Evolutionary conservation across 2,329 filamentous ascomycete genomes (phyloP).

Genomic region (Alternaria incomplexa): DNA sequence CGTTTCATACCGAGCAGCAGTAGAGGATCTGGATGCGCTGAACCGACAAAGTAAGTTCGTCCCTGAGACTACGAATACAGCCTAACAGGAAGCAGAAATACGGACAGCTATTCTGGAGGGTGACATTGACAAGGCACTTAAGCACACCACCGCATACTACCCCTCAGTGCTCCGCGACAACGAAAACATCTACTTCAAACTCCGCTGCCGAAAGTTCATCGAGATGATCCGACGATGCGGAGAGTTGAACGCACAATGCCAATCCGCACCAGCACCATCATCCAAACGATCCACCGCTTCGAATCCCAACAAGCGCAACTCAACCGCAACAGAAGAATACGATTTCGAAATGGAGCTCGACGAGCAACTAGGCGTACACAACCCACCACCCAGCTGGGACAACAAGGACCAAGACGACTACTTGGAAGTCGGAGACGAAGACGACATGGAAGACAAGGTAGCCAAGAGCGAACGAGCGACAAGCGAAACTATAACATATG

Average conservation of each 20-base stretch:
- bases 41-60: conserved; percentile 76
- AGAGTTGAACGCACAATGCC: conserved; percentile 48
- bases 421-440: conserved; percentile 44
- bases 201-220: conserved; percentile 90
- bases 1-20: conserved; percentile 67
- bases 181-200: conserved; percentile 82
- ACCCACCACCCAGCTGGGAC: conserved; percentile 34
- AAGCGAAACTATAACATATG: conserved; percentile 76
- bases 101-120: conserved; percentile 86
- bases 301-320: conserved; percentile 37
- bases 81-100: conserved; percentile 68
- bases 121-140: conserved; percentile 89
- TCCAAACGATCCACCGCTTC: conserved; percentile 38
- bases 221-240: conserved; percentile 70
- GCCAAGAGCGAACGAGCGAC: conserved; percentile 59
- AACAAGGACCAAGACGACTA: conserved; percentile 45
- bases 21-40: conserved; percentile 84
- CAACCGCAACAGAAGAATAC: conserved; percentile 53
- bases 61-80: background rate
- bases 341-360: conserved; percentile 66
- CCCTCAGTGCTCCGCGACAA: conserved; percentile 80
- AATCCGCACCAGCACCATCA: conserved; percentile 30
- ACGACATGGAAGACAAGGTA: conserved; percentile 38
- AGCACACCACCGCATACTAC: conserved; percentile 79
- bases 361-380: conserved; percentile 54